phyloP scores from a whole-genome alignment of 768 basidiomycete genomes.

The Mycena olivaceomarginata region DNA sequence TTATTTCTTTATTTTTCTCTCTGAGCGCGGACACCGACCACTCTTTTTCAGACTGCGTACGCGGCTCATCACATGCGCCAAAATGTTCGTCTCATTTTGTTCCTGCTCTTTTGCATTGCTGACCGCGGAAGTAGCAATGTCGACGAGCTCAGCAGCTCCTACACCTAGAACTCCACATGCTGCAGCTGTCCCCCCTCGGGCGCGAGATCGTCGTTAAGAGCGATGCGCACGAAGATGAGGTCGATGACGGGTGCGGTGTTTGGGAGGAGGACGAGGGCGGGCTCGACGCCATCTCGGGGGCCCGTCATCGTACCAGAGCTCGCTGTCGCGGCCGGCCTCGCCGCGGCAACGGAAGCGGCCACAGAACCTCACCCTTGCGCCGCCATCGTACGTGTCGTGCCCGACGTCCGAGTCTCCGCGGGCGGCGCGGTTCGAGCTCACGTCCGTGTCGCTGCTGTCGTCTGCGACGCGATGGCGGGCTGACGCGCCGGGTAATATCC shows the following conservation, averaged over 20 bases:
- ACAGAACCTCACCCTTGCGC: slow-evolving; percentile 40
- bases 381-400: slow-evolving; percentile 49
- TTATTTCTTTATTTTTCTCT: too few species aligned
- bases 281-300: slow-evolving; percentile 35
- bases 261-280: slow-evolving; percentile 83
- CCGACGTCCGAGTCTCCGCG: slow-evolving; percentile 58
- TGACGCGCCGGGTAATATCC: slow-evolving; percentile 39
- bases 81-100: too few species aligned
- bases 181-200: too few species aligned
- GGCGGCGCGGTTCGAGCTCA: slow-evolving; percentile 55
- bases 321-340: slow-evolving; percentile 48
- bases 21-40: too few species aligned
- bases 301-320: slow-evolving; percentile 38
- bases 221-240: slow-evolving; percentile 83
- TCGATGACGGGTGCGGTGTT: slow-evolving; percentile 83
- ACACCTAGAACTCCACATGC: too few species aligned
- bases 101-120: too few species aligned
- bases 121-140: too few species aligned
- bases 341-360: slow-evolving; percentile 45
- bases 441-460: slow-evolving; percentile 48
- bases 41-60: too few species aligned
- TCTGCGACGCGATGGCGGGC: slow-evolving; percentile 32
- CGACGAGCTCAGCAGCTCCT: too few species aligned
- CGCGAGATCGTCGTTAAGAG: slow-evolving; percentile 88
- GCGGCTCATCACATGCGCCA: too few species aligned